Conservation (phyloP, 495 filamentous ascomycete genomes). For the Thozetella sp. region DNA sequence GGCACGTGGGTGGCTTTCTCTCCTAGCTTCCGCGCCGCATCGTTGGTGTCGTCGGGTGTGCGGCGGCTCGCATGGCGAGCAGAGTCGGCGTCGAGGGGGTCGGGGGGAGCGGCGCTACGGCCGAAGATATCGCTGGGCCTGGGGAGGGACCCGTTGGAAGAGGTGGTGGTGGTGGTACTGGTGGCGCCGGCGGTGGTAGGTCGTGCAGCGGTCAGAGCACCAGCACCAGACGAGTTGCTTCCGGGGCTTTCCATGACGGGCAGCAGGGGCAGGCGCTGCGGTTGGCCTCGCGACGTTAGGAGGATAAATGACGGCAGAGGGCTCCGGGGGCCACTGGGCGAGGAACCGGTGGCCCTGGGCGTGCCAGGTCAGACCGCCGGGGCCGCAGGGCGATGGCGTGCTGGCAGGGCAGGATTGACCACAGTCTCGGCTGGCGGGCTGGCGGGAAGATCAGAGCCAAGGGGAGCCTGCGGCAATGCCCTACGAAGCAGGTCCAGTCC, state of each 20-base stretch:
- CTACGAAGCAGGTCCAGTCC: neutral
- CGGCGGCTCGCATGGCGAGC: neutral
- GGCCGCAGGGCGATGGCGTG: constrained; percentile 32
- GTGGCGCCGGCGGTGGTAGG: too few relatives aligned
- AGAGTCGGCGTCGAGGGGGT: neutral
- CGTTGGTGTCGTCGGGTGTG: neutral
- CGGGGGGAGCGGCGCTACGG: neutral
- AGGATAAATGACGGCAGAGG: constrained; percentile 17
- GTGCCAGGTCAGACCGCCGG: constrained; percentile 4
- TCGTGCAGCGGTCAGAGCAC: neutral
- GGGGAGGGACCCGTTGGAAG: too few relatives aligned
- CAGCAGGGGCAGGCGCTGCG: neutral
- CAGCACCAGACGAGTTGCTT: too few relatives aligned
- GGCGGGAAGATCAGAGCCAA: constrained; percentile 16
- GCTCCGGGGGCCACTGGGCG: constrained; percentile 22
- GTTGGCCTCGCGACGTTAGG: neutral
- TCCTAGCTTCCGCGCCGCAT: neutral
- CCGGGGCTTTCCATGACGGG: neutral
- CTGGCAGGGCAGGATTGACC: constrained; percentile 19
- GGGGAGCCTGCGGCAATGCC: constrained; percentile 4
- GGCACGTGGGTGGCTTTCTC: constrained; percentile 1
- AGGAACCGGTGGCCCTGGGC: constrained; percentile 15
- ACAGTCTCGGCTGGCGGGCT: constrained; percentile 8
- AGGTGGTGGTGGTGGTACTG: too few relatives aligned
- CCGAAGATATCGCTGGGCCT: neutral